A percentile compares a stretch with the other conserved stretches of the same genome.
phyloP scores from a whole-genome alignment of 2,329 filamentous ascomycete species.

The Claviceps maximensis region DNA sequence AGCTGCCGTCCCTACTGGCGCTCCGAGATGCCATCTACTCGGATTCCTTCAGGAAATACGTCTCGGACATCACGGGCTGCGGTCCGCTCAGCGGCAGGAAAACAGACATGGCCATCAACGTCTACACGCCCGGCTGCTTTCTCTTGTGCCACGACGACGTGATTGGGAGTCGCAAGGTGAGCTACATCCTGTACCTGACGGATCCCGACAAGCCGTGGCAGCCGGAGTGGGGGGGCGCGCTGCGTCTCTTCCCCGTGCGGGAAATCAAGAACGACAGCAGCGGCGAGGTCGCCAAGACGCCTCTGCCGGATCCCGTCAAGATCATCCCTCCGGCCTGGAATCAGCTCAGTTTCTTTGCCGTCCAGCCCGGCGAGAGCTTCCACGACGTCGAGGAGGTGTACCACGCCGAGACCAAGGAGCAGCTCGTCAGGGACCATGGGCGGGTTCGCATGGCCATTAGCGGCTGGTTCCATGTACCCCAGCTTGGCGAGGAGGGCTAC shows the following conservation, averaged over 20 bases:
- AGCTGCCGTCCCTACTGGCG: conserved; percentile 76
- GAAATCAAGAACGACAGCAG: conserved; percentile 46
- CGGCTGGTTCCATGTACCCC: conserved; percentile 97
- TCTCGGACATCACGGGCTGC: conserved; percentile 73
- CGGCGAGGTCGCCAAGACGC: conserved; percentile 65
- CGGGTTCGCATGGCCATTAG: conserved; percentile 94
- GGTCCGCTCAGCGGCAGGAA: conserved; percentile 83
- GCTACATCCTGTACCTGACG: conserved; percentile 92
- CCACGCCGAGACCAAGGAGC: conserved; percentile 45
- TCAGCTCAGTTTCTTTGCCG: conserved; percentile 94
- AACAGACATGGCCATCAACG: conserved; percentile 98
- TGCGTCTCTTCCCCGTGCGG: conserved; percentile 70
- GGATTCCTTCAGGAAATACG: conserved; percentile 72
- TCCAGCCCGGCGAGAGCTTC: conserved; percentile 96
- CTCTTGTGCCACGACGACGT: conserved; percentile 96
- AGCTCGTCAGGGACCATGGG: conserved; percentile 55
- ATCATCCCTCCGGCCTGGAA: conserved; percentile 92
- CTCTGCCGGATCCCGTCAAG: conserved; percentile 63
- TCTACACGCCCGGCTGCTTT: conserved; percentile 93
- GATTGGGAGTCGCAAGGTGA: conserved; percentile 89
- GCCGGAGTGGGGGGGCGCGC: conserved; percentile 80
- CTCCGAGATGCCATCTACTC: conserved; percentile 96
- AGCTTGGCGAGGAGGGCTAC: conserved; percentile 85
- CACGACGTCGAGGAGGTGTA: conserved; percentile 99
- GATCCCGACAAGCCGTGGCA: conserved; percentile 88